Base-by-base conservation (phyloP, 2,329 filamentous ascomycete species). In the Elsinoe fawcettii region DNA sequence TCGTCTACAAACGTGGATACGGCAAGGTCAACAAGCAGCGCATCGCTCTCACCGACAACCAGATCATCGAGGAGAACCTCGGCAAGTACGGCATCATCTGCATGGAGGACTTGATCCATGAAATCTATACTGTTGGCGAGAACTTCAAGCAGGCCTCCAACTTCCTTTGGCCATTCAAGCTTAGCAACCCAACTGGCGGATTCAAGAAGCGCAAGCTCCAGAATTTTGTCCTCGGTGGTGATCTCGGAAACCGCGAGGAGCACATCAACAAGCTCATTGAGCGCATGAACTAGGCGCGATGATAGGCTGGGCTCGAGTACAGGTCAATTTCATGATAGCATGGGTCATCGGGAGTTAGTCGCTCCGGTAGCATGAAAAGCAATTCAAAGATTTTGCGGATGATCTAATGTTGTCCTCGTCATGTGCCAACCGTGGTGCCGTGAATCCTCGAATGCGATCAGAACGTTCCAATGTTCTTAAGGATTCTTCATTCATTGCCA, bases 151-250 rank as follows among this genome's bases (percentile, higher is more conserved):
- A 96, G 82, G 90, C 89, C 71, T 84, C 86, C 81, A 99, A 97
- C 87, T 97, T 97, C 86, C 80, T 97, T 67, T 99, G 93, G 93
- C 93, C 93, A 74, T 99, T 99, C 86, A 97, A 99, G 88, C 88
- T 99, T 67, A 90, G 85, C 84, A 96, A 95, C 85, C 93, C 93
- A 73, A 97, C 80, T 69, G 93, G 93, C 75, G 92, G 93, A 65
- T 99, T 97, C 90, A 87, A 87, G 69, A 78, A 87, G 70, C 84
- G 93, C 79, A 99, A 97, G 83, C 97, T 97, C 86, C 93, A 90
- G 83, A 91, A 97, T 82, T 97, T 89, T 81, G 88, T 97, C 64
- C 88, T 96, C 83, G 93, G 92, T 78, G 93, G 93, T 86, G 93
- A 99, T 78, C 81, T 95, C 69, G 93, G 93, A 75, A 97, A 99